phyloP scores from a whole-genome alignment of 2,329 filamentous ascomycete species.

The Phialemonium atrogriseum region DNA sequence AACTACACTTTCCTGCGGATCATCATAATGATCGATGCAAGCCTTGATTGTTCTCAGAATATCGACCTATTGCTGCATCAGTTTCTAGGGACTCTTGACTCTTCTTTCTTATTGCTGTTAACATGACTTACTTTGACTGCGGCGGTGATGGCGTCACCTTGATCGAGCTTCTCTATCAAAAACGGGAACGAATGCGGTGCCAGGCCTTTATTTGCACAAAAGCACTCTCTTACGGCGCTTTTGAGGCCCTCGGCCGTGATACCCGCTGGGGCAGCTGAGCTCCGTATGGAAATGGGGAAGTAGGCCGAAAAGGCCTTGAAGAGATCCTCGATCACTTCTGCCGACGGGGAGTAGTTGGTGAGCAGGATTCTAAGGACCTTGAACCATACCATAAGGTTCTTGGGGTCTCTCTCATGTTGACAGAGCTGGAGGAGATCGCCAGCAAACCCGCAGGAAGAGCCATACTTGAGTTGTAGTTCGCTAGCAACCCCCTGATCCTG shows the following conservation, averaged over 20 bases:
- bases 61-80: no score
- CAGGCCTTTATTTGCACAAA: constrained; percentile 39
- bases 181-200: constrained; percentile 42
- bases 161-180: constrained; percentile 48
- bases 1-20: constrained; percentile 35
- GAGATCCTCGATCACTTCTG: constrained; percentile 38
- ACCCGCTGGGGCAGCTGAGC: constrained; percentile 37
- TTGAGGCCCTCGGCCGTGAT: constrained; percentile 52
- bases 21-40: constrained; percentile 40
- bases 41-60: constrained; percentile 47
- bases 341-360: constrained; percentile 32
- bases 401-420: constrained; percentile 46
- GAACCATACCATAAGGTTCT: constrained; percentile 51
- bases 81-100: constrained; percentile 4
- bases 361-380: constrained; percentile 37
- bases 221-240: constrained; percentile 42
- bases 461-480: constrained; percentile 36
- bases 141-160: constrained; percentile 49
- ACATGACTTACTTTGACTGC: constrained; percentile 41
- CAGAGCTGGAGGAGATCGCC: constrained; percentile 41
- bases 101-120: no score
- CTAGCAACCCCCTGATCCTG: constrained; percentile 30
- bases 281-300: constrained; percentile 50
- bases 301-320: constrained; percentile 51
- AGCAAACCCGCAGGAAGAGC: constrained; percentile 36